A percentile compares a stretch with the other conserved stretches of the same genome.
Conservation (phyloP, 495 filamentous ascomycete species). For the Penicillium salamii region DNA sequence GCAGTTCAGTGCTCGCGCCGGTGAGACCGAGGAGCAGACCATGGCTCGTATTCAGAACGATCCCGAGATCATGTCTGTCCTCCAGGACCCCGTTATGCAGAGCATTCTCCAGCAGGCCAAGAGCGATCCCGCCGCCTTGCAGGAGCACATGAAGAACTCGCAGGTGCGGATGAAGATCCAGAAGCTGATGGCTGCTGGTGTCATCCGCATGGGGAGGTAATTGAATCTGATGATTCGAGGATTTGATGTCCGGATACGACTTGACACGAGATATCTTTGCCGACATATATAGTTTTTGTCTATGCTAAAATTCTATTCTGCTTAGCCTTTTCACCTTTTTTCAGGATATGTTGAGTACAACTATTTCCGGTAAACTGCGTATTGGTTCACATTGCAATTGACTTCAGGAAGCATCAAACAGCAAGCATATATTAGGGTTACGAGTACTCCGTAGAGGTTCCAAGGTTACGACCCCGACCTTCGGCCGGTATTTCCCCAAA, state of each 20-base stretch:
- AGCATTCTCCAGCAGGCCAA: slow-evolving; percentile 96
- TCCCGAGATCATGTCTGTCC: slow-evolving; percentile 90
- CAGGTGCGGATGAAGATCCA: slow-evolving; percentile 81
- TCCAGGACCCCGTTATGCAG: slow-evolving; percentile 96
- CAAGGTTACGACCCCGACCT: no score
- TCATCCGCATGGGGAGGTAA: slow-evolving; percentile 76
- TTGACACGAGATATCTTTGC: slow-evolving; percentile 16
- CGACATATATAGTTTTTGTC: slow-evolving; percentile 1
- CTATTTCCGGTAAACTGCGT: not conserved
- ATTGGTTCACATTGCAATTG: no score
- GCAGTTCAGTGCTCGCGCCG: slow-evolving; percentile 84
- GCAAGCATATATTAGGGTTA: no score
- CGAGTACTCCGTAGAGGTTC: no score
- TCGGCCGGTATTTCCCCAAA: not conserved
- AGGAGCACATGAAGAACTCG: slow-evolving; percentile 95
- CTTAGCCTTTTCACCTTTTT: not conserved
- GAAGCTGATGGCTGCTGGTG: slow-evolving; percentile 87
- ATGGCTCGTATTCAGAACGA: slow-evolving; percentile 88
- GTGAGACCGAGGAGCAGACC: slow-evolving; percentile 96
- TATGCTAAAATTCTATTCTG: slow-evolving; percentile 8
- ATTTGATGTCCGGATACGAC: slow-evolving; percentile 9
- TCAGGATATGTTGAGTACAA: not conserved
- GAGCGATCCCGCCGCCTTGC: slow-evolving; percentile 82
- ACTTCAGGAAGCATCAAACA: no score
- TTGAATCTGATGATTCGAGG: slow-evolving; percentile 1